phyloP scores from a whole-genome alignment of 1,284 basidiomycete genomes.

The Sutorius eximius region DNA sequence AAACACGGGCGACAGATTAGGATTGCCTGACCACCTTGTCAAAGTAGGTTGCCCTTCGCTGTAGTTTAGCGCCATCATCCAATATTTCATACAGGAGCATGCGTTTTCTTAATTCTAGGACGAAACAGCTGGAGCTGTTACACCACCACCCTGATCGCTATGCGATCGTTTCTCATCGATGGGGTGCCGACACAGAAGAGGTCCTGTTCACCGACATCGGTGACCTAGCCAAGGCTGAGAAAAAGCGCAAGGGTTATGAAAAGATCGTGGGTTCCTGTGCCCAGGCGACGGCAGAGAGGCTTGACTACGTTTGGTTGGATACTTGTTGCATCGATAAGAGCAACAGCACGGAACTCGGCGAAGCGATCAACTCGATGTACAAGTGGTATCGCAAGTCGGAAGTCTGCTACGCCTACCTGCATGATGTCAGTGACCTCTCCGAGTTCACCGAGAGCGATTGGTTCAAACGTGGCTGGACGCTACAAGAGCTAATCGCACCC shows the following conservation, averaged over 20 bases:
- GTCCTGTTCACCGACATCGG: conserved; percentile 30
- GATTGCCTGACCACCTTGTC: not conserved
- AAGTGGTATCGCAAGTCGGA: conserved; percentile 27
- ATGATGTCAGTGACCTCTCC: conserved; percentile 21
- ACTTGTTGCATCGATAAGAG: conserved; percentile 32
- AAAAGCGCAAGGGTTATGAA: conserved; percentile 22
- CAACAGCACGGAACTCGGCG: conserved; percentile 23
- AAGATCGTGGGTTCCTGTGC: conserved; percentile 24
- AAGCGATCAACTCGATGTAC: conserved; percentile 34
- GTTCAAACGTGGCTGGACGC: conserved; percentile 33
- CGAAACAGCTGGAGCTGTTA: conserved; percentile 19
- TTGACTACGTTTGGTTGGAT: conserved; percentile 29
- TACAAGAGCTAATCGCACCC: conserved; percentile 32
- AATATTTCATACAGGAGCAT: conserved; percentile 17
- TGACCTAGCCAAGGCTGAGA: not conserved
- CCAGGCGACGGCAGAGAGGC: conserved; percentile 13
- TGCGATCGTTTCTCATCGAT: conserved; percentile 29
- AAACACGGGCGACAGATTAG: not conserved
- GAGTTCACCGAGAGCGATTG: conserved; percentile 26
- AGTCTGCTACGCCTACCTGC: conserved; percentile 30
- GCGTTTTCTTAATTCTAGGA: conserved; percentile 43
- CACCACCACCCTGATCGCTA: conserved; percentile 9
- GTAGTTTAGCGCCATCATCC: not conserved
- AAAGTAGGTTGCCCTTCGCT: conserved; percentile 6
- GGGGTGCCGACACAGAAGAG: conserved; percentile 21